Percentiles rank a stretch among this genome's conserved stretches.
Conservation (phyloP, 1,284 basidiomycete genomes). For the Caloboletus firmus region DNA sequence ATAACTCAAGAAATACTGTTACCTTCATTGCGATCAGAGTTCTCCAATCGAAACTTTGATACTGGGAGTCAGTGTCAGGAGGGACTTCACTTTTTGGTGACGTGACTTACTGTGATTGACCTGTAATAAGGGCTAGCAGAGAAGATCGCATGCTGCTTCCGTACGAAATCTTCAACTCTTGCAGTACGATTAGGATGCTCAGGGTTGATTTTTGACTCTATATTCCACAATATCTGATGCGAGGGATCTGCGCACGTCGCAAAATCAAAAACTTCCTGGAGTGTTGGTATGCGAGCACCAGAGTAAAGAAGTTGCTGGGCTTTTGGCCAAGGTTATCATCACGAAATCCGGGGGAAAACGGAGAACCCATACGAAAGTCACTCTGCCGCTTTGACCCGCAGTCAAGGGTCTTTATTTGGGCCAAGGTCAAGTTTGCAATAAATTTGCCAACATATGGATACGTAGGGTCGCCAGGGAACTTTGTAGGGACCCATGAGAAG, state of each 20-base stretch:
- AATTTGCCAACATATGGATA: constrained; percentile 76
- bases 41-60: constrained; percentile 77
- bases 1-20: background rate
- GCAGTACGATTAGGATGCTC: constrained; percentile 54
- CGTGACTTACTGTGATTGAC: constrained; percentile 56
- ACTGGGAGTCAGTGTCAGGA: constrained; percentile 40
- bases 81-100: background rate
- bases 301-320: constrained; percentile 66
- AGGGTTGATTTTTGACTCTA: constrained; percentile 78
- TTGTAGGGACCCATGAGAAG: constrained; percentile 12
- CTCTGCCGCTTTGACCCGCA: constrained; percentile 69
- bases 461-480: constrained; percentile 55
- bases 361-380: constrained; percentile 54
- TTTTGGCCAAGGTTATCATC: constrained; percentile 30
- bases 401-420: constrained; percentile 75
- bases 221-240: constrained; percentile 66
- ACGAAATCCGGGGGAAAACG: background rate
- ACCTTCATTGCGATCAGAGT: constrained; percentile 71
- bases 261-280: constrained; percentile 74
- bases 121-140: constrained; percentile 52
- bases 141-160: constrained; percentile 59
- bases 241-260: constrained; percentile 66
- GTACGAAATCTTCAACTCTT: constrained; percentile 66
- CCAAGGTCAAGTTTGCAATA: constrained; percentile 73
- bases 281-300: constrained; percentile 67